phyloP scores from a whole-genome alignment of 495 filamentous ascomycete species.

The Penicillium steckii region DNA sequence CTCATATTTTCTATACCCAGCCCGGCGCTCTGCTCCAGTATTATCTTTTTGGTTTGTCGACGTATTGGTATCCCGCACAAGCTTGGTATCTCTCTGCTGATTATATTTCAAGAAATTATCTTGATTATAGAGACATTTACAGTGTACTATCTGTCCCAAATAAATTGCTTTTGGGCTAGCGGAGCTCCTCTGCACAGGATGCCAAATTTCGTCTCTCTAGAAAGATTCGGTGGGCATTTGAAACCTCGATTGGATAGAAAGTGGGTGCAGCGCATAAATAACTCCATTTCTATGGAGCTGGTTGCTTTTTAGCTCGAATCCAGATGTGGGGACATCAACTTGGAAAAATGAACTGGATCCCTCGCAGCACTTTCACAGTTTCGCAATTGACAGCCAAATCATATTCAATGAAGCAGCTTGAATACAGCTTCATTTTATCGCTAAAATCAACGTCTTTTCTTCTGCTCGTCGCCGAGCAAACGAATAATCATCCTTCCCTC shows the following conservation, averaged over 20 bases:
- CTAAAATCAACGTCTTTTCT: neutral
- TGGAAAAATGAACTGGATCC: neutral
- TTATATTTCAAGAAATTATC: neutral
- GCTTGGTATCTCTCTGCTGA: neutral
- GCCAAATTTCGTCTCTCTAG: neutral
- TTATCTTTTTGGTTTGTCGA: neutral
- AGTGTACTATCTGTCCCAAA: neutral
- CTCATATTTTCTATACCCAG: neutral
- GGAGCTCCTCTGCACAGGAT: neutral
- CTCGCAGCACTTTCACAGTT: neutral
- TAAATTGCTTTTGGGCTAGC: neutral
- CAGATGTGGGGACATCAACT: neutral
- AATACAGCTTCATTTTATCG: neutral
- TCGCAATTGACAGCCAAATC: neutral
- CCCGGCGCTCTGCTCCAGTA: neutral
- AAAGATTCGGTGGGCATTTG: neutral
- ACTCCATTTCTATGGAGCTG: neutral
- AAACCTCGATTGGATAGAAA: neutral
- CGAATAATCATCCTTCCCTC: neutral
- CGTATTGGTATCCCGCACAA: neutral
- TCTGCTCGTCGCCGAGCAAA: neutral
- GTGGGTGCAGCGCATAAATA: neutral
- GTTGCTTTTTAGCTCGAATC: neutral
- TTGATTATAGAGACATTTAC: neutral
- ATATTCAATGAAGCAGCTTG: neutral